phyloP scores from a whole-genome alignment of 176 grass and related monocot species.

The Echinochloa phyllopogon region DNA sequence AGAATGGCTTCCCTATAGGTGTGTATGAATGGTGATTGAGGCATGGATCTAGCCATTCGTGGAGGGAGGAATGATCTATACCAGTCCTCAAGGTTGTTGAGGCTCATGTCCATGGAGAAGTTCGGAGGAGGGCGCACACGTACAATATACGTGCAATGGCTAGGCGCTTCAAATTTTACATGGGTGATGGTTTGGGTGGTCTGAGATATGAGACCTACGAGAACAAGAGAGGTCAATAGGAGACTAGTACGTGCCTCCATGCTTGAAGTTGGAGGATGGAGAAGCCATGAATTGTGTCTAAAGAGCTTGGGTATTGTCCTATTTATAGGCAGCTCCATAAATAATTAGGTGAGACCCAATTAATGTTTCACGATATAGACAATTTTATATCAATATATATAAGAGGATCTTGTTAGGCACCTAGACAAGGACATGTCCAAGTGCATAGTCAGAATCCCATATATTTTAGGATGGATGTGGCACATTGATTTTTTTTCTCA shows the following conservation, averaged over 20 bases:
- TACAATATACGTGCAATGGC: slow-evolving; percentile 37
- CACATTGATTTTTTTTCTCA: too few relatives aligned
- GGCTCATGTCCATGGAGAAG: neutral
- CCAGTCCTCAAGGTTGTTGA: slow-evolving; percentile 35
- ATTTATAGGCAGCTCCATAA: slow-evolving; percentile 22
- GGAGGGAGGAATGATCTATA: slow-evolving; percentile 59
- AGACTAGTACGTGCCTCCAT: slow-evolving; percentile 7
- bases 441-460: too few relatives aligned
- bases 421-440: too few relatives aligned
- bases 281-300: neutral
- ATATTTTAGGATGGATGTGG: too few relatives aligned
- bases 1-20: slow-evolving; percentile 45
- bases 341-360: neutral
- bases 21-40: slow-evolving; percentile 41
- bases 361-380: neutral
- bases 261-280: neutral
- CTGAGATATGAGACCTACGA: neutral
- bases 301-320: neutral
- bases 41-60: neutral
- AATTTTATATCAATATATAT: neutral
- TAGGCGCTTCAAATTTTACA: neutral
- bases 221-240: slow-evolving; percentile 16
- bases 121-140: slow-evolving; percentile 30
- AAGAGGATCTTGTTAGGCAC: too few relatives aligned
- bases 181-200: neutral